Evolutionary conservation across 768 basidiomycete species (phyloP).

Genomic region (Megacollybia marginata): DNA sequence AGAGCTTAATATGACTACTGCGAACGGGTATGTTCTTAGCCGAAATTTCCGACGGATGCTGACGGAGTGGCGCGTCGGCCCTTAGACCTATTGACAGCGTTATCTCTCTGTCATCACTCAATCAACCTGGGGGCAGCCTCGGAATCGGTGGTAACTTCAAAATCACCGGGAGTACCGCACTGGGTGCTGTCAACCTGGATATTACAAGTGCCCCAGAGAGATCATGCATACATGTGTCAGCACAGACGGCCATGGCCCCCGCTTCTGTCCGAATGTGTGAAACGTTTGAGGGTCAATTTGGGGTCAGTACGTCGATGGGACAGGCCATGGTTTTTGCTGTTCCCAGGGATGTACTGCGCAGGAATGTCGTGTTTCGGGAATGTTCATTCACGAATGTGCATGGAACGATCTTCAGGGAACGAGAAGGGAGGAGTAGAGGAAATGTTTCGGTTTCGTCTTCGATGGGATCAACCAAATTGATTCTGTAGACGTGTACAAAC

Average conservation of each 20-base stretch:
- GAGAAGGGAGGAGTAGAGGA: constrained; percentile 1
- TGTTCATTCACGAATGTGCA: neutral
- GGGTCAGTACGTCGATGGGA: constrained; percentile 5
- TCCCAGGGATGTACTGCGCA: neutral
- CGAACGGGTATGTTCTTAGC: constrained; percentile 16
- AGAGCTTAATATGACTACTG: constrained; percentile 11
- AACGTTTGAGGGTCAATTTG: constrained; percentile 24
- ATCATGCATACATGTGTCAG: constrained; percentile 15
- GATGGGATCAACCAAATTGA: neutral
- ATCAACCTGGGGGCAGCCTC: constrained; percentile 1
- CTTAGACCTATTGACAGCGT: constrained; percentile 2
- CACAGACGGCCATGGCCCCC: constrained; percentile 16
- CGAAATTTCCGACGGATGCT: neutral
- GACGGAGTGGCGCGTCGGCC: neutral
- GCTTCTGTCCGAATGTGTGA: constrained; percentile 16
- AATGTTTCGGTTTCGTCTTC: neutral
- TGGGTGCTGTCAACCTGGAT: constrained; percentile 13
- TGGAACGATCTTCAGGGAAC: constrained; percentile 1
- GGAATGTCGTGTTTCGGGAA: neutral
- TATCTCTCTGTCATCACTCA: neutral
- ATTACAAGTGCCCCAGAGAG: constrained; percentile 18
- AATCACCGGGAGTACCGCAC: constrained; percentile 15
- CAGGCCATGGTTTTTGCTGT: neutral
- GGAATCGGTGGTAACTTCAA: constrained; percentile 17
- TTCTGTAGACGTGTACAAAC: neutral